Conservation (phyloP, 495 filamentous ascomycete genomes). For the Daldinia vernicosa region DNA sequence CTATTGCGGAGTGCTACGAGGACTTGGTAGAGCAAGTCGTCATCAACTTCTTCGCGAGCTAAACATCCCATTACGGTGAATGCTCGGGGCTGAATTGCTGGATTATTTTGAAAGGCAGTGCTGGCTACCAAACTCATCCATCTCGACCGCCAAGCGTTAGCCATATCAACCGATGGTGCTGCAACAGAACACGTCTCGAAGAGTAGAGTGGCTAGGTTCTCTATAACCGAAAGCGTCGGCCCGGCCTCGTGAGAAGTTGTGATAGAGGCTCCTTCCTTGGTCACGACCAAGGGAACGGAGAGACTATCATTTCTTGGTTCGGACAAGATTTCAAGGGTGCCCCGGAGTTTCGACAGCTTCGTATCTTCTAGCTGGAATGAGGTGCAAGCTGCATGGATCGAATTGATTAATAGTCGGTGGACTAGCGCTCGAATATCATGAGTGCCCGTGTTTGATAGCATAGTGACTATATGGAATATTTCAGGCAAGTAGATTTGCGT, state of each 20-base stretch:
- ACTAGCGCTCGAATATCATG: slow-evolving; percentile 63
- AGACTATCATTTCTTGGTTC: slow-evolving; percentile 62
- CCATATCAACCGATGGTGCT: slow-evolving; percentile 68
- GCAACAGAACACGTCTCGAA: slow-evolving; percentile 69
- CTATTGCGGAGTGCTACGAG: slow-evolving; percentile 69
- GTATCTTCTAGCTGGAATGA: slow-evolving; percentile 66
- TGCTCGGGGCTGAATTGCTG: slow-evolving; percentile 71
- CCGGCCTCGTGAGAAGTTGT: slow-evolving; percentile 59
- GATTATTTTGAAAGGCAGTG: slow-evolving; percentile 75
- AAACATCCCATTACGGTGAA: slow-evolving; percentile 76
- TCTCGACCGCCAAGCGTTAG: slow-evolving; percentile 73
- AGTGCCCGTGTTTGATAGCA: slow-evolving; percentile 69
- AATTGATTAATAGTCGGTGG: slow-evolving; percentile 68
- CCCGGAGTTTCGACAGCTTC: slow-evolving; percentile 61
- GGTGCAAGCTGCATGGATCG: slow-evolving; percentile 71
- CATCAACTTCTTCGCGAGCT: slow-evolving; percentile 71
- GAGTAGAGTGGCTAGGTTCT: slow-evolving; percentile 62
- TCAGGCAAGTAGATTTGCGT: slow-evolving; percentile 71
- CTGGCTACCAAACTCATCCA: slow-evolving; percentile 77
- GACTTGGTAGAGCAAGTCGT: slow-evolving; percentile 74
- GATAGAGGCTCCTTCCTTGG: slow-evolving; percentile 55
- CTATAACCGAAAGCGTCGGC: slow-evolving; percentile 59
- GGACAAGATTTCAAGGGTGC: slow-evolving; percentile 62
- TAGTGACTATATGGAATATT: slow-evolving; percentile 72
- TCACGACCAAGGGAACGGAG: slow-evolving; percentile 49